These are phyloP conservation scores for Quaeritorhiza haematococci DNA, from an alignment of 371 early-diverging fungal species.

Conservation along the genomic window DNA sequence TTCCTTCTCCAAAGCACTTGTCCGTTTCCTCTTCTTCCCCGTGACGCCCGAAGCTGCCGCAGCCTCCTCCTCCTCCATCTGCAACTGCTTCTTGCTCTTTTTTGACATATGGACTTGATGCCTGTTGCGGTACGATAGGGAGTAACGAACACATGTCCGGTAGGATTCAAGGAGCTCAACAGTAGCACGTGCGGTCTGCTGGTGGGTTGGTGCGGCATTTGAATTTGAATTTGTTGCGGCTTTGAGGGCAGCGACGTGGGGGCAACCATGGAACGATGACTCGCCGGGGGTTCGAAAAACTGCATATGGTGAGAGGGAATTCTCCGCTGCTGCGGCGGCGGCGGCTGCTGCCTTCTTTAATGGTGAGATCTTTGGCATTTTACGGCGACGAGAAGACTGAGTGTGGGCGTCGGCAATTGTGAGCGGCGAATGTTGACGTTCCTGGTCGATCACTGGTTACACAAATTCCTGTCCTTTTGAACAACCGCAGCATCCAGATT, in stretches of 20 bases:
- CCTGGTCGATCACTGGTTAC: no score
- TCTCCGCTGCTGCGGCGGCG: no score
- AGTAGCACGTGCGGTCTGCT: slow-evolving; percentile 2
- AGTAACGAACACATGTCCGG: slow-evolving; percentile 42
- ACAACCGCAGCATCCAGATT: no score
- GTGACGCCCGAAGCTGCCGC: neutral
- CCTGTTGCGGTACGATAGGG: slow-evolving; percentile 38
- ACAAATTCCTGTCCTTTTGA: no score
- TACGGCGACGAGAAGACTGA: no score
- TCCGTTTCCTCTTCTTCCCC: slow-evolving; percentile 30
- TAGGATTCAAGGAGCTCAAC: slow-evolving; percentile 34
- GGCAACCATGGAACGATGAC: no score
- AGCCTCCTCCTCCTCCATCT: neutral
- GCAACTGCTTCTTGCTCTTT: neutral
- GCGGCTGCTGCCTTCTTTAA: no score
- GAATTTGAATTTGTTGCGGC: neutral
- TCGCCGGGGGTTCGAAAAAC: no score
- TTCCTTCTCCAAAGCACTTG: slow-evolving; percentile 7
- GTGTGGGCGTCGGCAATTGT: no score
- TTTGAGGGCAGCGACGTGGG: slow-evolving; percentile 25
- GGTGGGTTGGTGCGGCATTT: neutral
- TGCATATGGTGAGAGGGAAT: no score
- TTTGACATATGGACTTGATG: slow-evolving; percentile 17
- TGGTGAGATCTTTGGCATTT: no score
- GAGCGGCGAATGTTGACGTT: no score